Percentiles rank a stretch among this genome's conserved stretches.
phyloP scores from a whole-genome alignment of 2,329 filamentous ascomycete species.

The Biscogniauxia marginata region DNA sequence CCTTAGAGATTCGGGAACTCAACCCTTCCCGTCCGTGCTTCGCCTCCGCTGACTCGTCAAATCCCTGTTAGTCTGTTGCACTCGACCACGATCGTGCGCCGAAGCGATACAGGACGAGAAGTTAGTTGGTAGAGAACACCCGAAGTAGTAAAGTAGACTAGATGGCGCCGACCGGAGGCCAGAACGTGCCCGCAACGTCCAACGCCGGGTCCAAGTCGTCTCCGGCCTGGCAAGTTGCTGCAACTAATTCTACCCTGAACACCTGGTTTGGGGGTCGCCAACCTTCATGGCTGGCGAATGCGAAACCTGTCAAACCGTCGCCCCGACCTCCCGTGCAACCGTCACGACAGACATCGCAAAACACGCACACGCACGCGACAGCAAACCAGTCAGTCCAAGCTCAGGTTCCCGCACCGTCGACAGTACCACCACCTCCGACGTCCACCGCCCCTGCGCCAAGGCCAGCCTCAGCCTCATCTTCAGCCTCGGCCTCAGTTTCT shows the following conservation, averaged over 20 bases:
- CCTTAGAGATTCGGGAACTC: neutral
- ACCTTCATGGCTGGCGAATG: constrained; percentile 34
- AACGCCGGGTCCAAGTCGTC: neutral
- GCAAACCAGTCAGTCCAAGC: neutral
- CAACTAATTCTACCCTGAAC: constrained; percentile 42
- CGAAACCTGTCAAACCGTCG: constrained; percentile 29
- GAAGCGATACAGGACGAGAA: neutral
- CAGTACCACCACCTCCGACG: constrained; percentile 2
- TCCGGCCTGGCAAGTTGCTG: constrained; percentile 32
- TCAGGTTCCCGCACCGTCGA: neutral
- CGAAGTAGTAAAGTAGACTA: neutral
- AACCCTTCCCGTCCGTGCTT: neutral
- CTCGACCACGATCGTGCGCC: neutral
- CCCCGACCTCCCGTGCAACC: constrained; percentile 23
- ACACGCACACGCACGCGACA: constrained; percentile 1
- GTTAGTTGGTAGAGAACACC: neutral
- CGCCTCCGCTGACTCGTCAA: neutral
- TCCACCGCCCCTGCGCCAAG: neutral
- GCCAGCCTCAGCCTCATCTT: neutral
- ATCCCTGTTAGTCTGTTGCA: neutral
- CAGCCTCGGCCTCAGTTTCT: neutral
- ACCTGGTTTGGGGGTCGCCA: constrained; percentile 38
- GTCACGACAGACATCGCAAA: constrained; percentile 6
- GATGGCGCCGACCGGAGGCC: constrained; percentile 28
- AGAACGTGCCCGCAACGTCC: constrained; percentile 9